Evolutionary conservation across 2,329 filamentous ascomycete species (phyloP).

Genomic region (Paraphaeosphaeria sporulosa): DNA sequence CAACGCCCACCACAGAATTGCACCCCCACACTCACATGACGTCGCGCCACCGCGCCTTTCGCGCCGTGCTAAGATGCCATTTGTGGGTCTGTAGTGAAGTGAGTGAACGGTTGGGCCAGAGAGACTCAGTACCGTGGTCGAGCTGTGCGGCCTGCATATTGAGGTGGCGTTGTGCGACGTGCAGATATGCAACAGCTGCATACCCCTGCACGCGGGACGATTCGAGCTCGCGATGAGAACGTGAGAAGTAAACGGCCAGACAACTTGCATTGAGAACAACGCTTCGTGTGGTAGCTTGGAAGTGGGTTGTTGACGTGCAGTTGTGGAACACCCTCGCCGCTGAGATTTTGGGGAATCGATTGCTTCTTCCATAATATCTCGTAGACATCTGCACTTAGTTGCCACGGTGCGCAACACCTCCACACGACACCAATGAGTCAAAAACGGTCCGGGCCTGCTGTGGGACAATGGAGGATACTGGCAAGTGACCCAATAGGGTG

Average conservation of each 20-base stretch:
- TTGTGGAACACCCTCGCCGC: too few species aligned
- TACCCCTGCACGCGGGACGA: background rate
- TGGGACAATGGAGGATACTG: background rate
- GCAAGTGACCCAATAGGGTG: background rate
- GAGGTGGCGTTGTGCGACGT: background rate
- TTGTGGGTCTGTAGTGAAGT: background rate
- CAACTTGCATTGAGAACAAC: background rate
- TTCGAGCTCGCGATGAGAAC: background rate
- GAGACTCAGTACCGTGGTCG: background rate
- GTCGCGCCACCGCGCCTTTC: background rate
- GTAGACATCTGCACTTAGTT: background rate
- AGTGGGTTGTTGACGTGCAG: too few species aligned
- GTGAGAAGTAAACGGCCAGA: background rate
- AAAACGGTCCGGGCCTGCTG: background rate
- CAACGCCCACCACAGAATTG: too few species aligned
- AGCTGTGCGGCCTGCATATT: background rate
- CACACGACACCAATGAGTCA: background rate
- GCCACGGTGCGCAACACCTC: background rate
- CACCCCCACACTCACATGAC: slow-evolving; percentile 2
- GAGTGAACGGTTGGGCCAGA: background rate
- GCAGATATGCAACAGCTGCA: background rate
- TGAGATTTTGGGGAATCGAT: background rate
- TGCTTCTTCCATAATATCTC: background rate
- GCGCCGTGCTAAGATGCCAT: background rate
- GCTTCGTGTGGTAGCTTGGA: background rate